phyloP scores from a whole-genome alignment of 371 early-diverging fungal species.

The Actinomortierella ambigua region DNA sequence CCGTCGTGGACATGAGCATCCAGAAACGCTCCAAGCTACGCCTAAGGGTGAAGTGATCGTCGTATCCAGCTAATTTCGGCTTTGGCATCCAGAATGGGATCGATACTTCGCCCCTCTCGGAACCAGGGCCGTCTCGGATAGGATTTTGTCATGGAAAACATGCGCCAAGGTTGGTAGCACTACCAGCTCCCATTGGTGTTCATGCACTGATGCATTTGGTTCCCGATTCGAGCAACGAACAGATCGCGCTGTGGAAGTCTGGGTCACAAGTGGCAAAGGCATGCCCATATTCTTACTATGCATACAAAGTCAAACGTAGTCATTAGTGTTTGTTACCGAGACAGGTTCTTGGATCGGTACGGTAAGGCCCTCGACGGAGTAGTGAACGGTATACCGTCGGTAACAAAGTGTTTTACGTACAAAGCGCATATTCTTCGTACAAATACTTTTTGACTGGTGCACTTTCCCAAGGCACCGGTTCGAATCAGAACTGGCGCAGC shows the following conservation, averaged over 20 bases:
- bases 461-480: too few relatives aligned
- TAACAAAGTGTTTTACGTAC: too few relatives aligned
- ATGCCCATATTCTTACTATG: too few relatives aligned
- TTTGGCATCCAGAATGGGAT: constrained; percentile 6
- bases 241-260: constrained; percentile 21
- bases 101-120: constrained; percentile 4
- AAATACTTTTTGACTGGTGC: too few relatives aligned
- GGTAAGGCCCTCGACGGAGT: too few relatives aligned
- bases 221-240: constrained; percentile 8
- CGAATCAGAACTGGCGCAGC: too few relatives aligned
- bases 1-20: constrained; percentile 11
- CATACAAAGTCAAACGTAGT: too few relatives aligned
- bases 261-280: too few relatives aligned
- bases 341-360: too few relatives aligned
- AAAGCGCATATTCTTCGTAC: too few relatives aligned
- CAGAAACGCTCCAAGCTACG: constrained; percentile 12
- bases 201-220: constrained; percentile 10
- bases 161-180: constrained; percentile 11
- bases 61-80: constrained; percentile 15
- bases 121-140: constrained; percentile 9
- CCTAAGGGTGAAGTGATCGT: constrained; percentile 8
- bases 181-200: constrained; percentile 11
- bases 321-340: too few relatives aligned
- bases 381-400: too few relatives aligned
- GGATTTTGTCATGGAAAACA: constrained; percentile 13